These are phyloP conservation scores for Sicyos edulis DNA, from an alignment of 306 rosid species.

Conservation along the genomic window DNA sequence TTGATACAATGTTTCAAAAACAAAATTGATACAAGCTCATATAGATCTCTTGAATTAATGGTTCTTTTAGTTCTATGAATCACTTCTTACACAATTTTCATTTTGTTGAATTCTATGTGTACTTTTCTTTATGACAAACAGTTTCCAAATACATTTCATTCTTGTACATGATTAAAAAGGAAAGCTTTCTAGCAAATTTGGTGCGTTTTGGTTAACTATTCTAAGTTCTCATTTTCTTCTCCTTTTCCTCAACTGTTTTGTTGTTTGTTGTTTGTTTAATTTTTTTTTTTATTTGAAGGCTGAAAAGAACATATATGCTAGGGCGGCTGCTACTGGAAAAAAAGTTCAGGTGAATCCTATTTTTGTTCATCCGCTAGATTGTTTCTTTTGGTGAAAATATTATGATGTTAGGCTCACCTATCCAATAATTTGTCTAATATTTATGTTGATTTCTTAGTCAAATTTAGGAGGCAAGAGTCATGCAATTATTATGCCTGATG, in stretches of 20 bases:
- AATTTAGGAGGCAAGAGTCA: conserved; percentile 52
- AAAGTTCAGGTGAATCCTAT: conserved; percentile 53
- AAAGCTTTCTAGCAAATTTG: neutral
- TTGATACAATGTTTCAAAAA: no score
- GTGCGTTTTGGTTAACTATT: conserved; percentile 10
- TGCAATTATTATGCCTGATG: conserved; percentile 71
- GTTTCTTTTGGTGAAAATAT: conserved; percentile 15
- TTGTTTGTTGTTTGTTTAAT: neutral
- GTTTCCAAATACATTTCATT: neutral
- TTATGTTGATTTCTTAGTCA: conserved; percentile 37
- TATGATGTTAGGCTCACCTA: neutral
- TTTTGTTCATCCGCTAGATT: conserved; percentile 1
- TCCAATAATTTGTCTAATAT: conserved; percentile 26
- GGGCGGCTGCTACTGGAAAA: conserved; percentile 61
- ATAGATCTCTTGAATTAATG: neutral
- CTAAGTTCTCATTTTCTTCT: conserved; percentile 16
- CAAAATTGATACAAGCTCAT: neutral
- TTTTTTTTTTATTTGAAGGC: conserved; percentile 33
- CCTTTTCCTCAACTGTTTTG: conserved; percentile 1
- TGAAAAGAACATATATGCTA: conserved; percentile 51
- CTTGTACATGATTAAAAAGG: conserved; percentile 2
- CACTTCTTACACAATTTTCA: neutral
- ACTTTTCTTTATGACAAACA: neutral
- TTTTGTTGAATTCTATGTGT: neutral
- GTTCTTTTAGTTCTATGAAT: conserved; percentile 9